These are phyloP conservation scores for Takashimella tepidaria DNA, from an alignment of 1,284 basidiomycete genomes.

Conservation along the genomic window DNA sequence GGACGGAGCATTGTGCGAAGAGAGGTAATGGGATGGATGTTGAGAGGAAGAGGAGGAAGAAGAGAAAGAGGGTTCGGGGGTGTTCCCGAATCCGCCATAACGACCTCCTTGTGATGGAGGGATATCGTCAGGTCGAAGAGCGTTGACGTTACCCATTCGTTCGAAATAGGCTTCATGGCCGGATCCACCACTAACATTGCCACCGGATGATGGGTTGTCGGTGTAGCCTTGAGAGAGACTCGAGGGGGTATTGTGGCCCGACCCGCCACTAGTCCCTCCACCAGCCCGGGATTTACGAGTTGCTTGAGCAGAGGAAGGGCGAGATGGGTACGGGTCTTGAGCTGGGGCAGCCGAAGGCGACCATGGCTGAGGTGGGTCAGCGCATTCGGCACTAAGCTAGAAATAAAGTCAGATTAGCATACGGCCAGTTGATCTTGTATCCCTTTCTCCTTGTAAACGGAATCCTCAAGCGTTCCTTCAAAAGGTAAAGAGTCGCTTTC, in stretches of 20 bases:
- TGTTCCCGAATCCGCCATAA: constrained; percentile 46
- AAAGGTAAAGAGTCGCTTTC: too few relatives aligned
- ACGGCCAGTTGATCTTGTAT: too few relatives aligned
- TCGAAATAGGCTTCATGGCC: constrained; percentile 48
- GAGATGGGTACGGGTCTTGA: constrained; percentile 24
- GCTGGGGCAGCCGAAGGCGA: constrained; percentile 41
- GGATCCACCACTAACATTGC: constrained; percentile 11
- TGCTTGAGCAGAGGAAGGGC: constrained; percentile 40
- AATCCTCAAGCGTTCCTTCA: not conserved
- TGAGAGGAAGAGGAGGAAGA: constrained; percentile 9
- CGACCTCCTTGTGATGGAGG: constrained; percentile 47
- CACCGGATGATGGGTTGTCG: too few relatives aligned
- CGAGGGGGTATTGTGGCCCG: constrained; percentile 4
- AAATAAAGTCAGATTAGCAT: not conserved
- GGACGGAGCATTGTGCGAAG: constrained; percentile 40
- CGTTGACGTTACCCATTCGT: constrained; percentile 42
- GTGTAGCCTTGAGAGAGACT: not conserved
- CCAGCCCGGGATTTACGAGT: constrained; percentile 43
- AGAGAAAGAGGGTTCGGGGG: constrained; percentile 17
- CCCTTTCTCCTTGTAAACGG: too few relatives aligned
- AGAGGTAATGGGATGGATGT: constrained; percentile 40
- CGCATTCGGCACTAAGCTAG: constrained; percentile 41
- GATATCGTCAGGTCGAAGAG: constrained; percentile 37
- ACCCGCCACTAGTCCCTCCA: constrained; percentile 8
- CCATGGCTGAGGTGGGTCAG: constrained; percentile 39